These are phyloP conservation scores for Boletellus sp. DNA, from an alignment of 768 basidiomycete genomes.

Conservation along the genomic window DNA sequence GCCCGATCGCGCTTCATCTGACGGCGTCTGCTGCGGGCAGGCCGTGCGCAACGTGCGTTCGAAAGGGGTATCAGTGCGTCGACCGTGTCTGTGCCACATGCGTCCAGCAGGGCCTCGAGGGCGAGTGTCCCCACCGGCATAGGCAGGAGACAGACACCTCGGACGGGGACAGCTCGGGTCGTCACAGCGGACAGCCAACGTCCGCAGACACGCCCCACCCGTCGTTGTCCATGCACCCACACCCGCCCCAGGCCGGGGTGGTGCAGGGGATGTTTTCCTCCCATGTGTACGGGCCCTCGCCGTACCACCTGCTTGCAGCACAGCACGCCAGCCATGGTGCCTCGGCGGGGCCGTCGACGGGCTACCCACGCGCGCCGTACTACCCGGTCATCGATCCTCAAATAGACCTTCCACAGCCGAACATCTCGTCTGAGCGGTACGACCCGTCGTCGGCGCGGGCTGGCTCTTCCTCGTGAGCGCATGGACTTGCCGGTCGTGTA, in stretches of 20 bases:
- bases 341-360: constrained; percentile 23
- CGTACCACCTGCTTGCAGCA: constrained; percentile 27
- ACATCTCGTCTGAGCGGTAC: constrained; percentile 35
- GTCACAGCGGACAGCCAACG: constrained; percentile 1
- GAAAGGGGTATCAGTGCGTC: constrained; percentile 50
- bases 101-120: constrained; percentile 40
- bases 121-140: constrained; percentile 44
- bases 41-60: constrained; percentile 48
- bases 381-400: constrained; percentile 42
- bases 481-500: constrained; percentile 14
- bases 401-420: constrained; percentile 28
- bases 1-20: constrained; percentile 1
- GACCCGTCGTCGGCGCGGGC: constrained; percentile 22
- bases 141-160: constrained; percentile 22
- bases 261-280: constrained; percentile 19
- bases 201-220: constrained; percentile 4
- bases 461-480: constrained; percentile 2
- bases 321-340: constrained; percentile 19
- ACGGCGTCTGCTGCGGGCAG: constrained; percentile 27
- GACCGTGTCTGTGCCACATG: constrained; percentile 48
- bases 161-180: constrained; percentile 21
- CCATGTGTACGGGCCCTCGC: constrained; percentile 26
- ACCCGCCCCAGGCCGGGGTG: constrained; percentile 16
- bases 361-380: constrained; percentile 29
- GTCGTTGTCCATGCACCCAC: constrained; percentile 12